These are phyloP conservation scores for Eucalyptus shirleyi DNA, from an alignment of 345 rosid species.

Conservation along the genomic window DNA sequence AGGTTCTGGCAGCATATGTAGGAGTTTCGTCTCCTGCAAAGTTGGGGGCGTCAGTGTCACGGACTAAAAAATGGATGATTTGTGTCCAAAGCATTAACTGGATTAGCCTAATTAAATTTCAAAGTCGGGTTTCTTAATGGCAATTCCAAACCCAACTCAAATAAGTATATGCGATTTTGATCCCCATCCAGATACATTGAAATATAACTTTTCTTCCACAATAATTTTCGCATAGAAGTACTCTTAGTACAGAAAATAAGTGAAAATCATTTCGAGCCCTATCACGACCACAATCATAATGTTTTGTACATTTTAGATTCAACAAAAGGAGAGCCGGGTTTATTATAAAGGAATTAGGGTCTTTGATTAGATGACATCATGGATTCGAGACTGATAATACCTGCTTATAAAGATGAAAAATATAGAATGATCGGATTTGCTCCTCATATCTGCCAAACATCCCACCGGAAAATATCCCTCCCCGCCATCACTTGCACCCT, in stretches of 20 bases:
- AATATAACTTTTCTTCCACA: not conserved
- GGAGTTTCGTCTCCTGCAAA: not conserved
- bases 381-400: not conserved
- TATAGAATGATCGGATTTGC: not conserved
- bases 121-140: not conserved
- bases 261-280: not conserved
- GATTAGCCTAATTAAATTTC: not conserved
- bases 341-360: not conserved
- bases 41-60: not conserved
- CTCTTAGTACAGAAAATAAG: not conserved
- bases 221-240: not conserved
- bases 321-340: not conserved
- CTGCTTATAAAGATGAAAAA: not conserved
- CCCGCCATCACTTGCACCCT: not conserved
- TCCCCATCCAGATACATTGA: not conserved
- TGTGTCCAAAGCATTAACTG: not conserved
- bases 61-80: not conserved
- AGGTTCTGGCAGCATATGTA: not conserved
- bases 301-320: not conserved
- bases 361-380: not conserved
- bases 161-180: not conserved
- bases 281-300: no score
- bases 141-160: not conserved
- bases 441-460: not conserved
- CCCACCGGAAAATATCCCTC: not conserved